Evolutionary conservation across 352 stramenopile species (phyloP).

Genomic region (Pythium dissotocum): DNA sequence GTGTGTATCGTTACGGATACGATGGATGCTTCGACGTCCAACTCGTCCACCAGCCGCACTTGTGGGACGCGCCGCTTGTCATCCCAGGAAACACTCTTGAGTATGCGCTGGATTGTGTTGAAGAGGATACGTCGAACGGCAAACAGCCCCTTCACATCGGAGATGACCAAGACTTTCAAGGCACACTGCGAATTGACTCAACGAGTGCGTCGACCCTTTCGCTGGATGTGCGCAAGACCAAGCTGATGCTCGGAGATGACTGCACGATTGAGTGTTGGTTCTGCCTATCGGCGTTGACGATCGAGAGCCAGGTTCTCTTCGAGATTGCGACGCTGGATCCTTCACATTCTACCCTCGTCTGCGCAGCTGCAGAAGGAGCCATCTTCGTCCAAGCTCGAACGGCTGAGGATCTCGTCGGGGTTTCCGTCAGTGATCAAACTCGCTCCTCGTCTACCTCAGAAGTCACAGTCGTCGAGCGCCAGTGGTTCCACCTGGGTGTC

Average conservation of each 20-base stretch:
- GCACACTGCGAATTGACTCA: constrained; percentile 30
- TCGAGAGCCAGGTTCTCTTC: constrained; percentile 9
- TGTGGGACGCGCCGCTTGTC: constrained; percentile 39
- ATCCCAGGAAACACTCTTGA: constrained; percentile 44
- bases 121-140: not conserved
- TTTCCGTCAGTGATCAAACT: not conserved
- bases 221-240: constrained; percentile 29
- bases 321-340: constrained; percentile 23
- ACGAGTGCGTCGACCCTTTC: not conserved
- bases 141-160: constrained; percentile 12
- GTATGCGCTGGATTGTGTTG: constrained; percentile 33
- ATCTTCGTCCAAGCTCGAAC: not conserved
- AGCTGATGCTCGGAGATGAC: constrained; percentile 33
- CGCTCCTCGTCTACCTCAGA: not conserved
- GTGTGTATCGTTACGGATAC: constrained; percentile 68
- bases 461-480: constrained; percentile 7
- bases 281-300: constrained; percentile 21
- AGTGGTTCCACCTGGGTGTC: constrained; percentile 60
- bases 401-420: not conserved
- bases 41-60: constrained; percentile 19
- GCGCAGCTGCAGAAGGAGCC: not conserved
- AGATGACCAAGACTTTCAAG: constrained; percentile 36
- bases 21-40: constrained; percentile 66
- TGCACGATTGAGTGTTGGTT: constrained; percentile 63
- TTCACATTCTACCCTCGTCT: not conserved